phyloP scores from a whole-genome alignment of 192 early-diverging fungal species.

The Radiomyces spectabilis region DNA sequence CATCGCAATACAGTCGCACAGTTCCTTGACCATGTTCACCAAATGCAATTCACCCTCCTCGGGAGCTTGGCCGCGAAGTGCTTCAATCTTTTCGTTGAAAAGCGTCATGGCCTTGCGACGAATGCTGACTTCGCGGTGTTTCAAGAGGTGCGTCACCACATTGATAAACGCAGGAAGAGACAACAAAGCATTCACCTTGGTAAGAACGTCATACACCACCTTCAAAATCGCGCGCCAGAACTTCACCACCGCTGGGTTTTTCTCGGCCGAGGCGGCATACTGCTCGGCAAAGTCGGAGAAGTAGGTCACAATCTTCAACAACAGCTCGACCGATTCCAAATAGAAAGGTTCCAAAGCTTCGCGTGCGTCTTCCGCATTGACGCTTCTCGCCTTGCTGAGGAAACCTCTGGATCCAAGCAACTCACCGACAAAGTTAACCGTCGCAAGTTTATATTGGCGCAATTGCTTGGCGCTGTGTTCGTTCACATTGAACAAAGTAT shows the following conservation, averaged over 20 bases:
- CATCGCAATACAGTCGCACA: slow-evolving; percentile 36
- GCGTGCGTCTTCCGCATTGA: slow-evolving; percentile 20
- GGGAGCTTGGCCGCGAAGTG: slow-evolving; percentile 30
- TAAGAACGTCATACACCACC: slow-evolving; percentile 66
- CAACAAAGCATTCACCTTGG: slow-evolving; percentile 70
- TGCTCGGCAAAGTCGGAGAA: slow-evolving; percentile 37
- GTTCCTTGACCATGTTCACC: slow-evolving; percentile 38
- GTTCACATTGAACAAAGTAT: slow-evolving; percentile 22
- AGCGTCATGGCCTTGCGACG: slow-evolving; percentile 70
- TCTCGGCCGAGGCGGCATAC: slow-evolving; percentile 20
- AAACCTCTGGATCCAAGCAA: slow-evolving; percentile 44
- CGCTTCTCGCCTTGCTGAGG: slow-evolving; percentile 37
- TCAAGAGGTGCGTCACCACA: slow-evolving; percentile 54
- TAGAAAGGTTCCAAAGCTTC: slow-evolving; percentile 38
- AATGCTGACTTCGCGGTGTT: slow-evolving; percentile 51
- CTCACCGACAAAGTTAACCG: slow-evolving; percentile 44
- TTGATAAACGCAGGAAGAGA: slow-evolving; percentile 68
- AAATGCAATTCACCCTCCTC: slow-evolving; percentile 37
- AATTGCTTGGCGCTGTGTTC: slow-evolving; percentile 49
- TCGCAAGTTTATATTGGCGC: slow-evolving; percentile 57
- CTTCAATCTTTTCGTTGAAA: slow-evolving; percentile 47
- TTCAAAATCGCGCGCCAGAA: slow-evolving; percentile 45
- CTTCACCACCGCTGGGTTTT: slow-evolving; percentile 29
- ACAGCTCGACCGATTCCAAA: slow-evolving; percentile 42
- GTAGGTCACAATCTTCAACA: slow-evolving; percentile 50